Evolutionary conservation across 2,329 filamentous ascomycete species (phyloP).

Genomic region (Trichoderma polysporum): DNA sequence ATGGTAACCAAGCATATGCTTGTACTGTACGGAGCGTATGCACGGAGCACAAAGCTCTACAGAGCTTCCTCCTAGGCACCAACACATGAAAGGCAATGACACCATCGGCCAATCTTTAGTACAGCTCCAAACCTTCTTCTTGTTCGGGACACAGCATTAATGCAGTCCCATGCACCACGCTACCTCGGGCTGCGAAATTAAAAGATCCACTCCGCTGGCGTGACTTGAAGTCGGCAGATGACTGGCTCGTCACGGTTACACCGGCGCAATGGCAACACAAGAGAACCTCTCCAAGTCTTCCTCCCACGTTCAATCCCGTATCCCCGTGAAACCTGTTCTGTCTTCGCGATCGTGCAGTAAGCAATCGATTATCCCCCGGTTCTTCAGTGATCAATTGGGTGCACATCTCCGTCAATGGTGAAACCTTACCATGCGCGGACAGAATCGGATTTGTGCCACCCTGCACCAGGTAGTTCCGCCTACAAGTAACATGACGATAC

Average conservation of each 20-base stretch:
- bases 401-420: conserved; percentile 10
- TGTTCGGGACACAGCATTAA: neutral
- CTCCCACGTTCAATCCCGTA: conserved; percentile 1
- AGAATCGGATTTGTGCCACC: neutral
- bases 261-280: neutral
- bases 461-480: neutral
- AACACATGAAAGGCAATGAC: neutral
- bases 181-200: conserved; percentile 6
- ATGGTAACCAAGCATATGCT: neutral
- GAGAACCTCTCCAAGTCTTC: neutral
- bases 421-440: conserved; percentile 11
- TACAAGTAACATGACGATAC: neutral
- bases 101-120: neutral
- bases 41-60: neutral
- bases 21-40: neutral
- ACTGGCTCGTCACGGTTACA: neutral
- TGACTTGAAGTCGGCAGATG: conserved; percentile 6
- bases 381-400: neutral
- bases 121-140: neutral
- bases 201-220: conserved; percentile 10
- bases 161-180: neutral
- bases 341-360: conserved; percentile 15
- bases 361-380: neutral
- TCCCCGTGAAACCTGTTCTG: conserved; percentile 1
- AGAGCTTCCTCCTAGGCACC: neutral